Evolutionary conservation across 495 filamentous ascomycete species (phyloP).

Genomic region (Mycothermus thermophilus): DNA sequence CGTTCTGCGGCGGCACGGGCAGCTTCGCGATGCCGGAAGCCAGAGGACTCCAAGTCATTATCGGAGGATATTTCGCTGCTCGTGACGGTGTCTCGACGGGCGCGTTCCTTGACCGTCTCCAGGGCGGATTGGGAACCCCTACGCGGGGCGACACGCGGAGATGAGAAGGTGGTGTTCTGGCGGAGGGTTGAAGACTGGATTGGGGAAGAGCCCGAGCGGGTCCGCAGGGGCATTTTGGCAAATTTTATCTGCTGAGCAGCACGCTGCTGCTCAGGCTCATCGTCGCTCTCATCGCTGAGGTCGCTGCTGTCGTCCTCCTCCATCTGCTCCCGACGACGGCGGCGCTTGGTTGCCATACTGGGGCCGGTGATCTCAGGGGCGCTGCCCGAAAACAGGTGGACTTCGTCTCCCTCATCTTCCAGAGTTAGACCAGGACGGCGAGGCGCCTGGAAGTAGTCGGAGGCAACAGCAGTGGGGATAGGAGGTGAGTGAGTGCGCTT

Average conservation of each 20-base stretch:
- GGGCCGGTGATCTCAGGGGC: constrained; percentile 64
- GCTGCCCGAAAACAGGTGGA: constrained; percentile 61
- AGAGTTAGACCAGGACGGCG: constrained; percentile 37
- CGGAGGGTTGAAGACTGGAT: constrained; percentile 47
- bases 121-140: constrained; percentile 66
- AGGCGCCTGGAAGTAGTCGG: constrained; percentile 82
- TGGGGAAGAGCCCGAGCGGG: constrained; percentile 75
- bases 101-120: constrained; percentile 58
- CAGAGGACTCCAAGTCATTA: constrained; percentile 62
- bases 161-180: constrained; percentile 24
- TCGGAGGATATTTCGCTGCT: constrained; percentile 89
- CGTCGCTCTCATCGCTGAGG: constrained; percentile 90
- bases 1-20: constrained; percentile 22
- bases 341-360: constrained; percentile 41
- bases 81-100: constrained; percentile 72
- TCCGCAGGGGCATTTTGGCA: constrained; percentile 81
- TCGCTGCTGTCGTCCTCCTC: constrained; percentile 97
- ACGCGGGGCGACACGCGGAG: constrained; percentile 26
- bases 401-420: constrained; percentile 70
- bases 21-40: constrained; percentile 43
- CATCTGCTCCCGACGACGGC: constrained; percentile 58
- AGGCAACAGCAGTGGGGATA: constrained; percentile 77
- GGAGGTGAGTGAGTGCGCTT: constrained; percentile 92
- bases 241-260: constrained; percentile 79
- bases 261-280: constrained; percentile 53